phyloP scores from a whole-genome alignment of 1,139 yeast species.

The Fermentozyma sake region DNA sequence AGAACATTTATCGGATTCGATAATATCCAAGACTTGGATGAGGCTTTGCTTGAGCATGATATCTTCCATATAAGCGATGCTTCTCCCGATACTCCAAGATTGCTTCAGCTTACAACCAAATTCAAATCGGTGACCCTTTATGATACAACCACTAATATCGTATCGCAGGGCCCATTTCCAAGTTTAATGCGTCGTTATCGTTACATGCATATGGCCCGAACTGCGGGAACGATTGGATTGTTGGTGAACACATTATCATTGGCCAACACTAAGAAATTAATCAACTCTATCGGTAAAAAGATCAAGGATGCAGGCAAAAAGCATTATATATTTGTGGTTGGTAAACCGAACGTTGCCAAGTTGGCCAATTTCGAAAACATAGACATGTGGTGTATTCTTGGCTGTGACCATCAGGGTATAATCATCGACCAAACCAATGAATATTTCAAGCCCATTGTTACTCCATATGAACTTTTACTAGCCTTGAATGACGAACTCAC shows the following conservation, averaged over 20 bases:
- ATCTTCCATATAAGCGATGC: slow-evolving; percentile 64
- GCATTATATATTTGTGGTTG: slow-evolving; percentile 90
- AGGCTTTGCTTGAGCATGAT: slow-evolving; percentile 32
- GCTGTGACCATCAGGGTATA: slow-evolving; percentile 93
- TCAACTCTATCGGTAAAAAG: slow-evolving; percentile 56
- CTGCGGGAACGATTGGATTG: slow-evolving; percentile 89
- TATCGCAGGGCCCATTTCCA: slow-evolving; percentile 61
- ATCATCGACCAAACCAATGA: slow-evolving; percentile 73
- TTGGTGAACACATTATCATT: slow-evolving; percentile 85
- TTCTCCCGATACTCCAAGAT: slow-evolving; percentile 81
- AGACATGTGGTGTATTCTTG: slow-evolving; percentile 90
- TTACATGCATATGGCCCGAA: slow-evolving; percentile 81
- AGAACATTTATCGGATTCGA: slow-evolving; percentile 16
- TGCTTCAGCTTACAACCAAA: slow-evolving; percentile 69
- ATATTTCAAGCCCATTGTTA: slow-evolving; percentile 84
- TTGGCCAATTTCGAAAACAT: slow-evolving; percentile 89
- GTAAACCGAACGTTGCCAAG: slow-evolving; percentile 97
- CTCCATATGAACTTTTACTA: slow-evolving; percentile 85
- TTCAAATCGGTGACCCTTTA: slow-evolving; percentile 51
- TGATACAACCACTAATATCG: slow-evolving; percentile 30
- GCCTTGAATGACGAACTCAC: slow-evolving; percentile 71
- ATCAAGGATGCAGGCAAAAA: slow-evolving; percentile 80
- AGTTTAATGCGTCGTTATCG: slow-evolving; percentile 79
- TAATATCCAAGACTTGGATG: slow-evolving; percentile 10
- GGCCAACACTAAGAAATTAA: slow-evolving; percentile 59